A percentile compares a stretch with the other conserved stretches of the same genome.
Evolutionary conservation across 208 protist genomes (phyloP).

Genomic region (Wallacemonas sp.): DNA sequence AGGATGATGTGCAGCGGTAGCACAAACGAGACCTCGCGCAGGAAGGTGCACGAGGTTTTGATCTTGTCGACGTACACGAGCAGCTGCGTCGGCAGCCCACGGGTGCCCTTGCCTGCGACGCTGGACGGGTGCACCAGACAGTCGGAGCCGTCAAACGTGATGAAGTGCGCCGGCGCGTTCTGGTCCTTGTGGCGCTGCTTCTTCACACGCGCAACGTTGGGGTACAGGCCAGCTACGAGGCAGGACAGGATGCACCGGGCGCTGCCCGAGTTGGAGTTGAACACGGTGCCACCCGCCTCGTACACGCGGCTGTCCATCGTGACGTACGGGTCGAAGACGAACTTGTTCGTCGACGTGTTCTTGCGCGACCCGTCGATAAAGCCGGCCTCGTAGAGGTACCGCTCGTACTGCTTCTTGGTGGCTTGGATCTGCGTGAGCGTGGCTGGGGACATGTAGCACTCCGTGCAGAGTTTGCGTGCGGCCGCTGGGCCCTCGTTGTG

Average conservation of each 20-base stretch:
- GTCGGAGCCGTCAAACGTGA: constrained; percentile 83
- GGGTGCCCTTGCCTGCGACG: constrained; percentile 74
- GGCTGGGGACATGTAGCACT: constrained; percentile 81
- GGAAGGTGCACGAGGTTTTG: constrained; percentile 91
- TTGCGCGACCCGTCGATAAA: constrained; percentile 70
- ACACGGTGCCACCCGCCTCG: constrained; percentile 76
- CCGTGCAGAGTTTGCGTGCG: constrained; percentile 68
- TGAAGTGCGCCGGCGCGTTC: constrained; percentile 23
- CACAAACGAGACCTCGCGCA: constrained; percentile 91
- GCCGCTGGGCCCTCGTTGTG: constrained; percentile 46
- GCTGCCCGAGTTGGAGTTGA: constrained; percentile 88
- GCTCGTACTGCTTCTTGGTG: constrained; percentile 92
- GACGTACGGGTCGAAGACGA: constrained; percentile 63
- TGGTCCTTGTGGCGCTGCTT: constrained; percentile 18
- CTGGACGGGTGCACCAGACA: constrained; percentile 91
- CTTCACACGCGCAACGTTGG: constrained; percentile 89
- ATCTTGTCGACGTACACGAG: constrained; percentile 95
- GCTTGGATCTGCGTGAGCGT: constrained; percentile 86
- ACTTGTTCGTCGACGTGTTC: constrained; percentile 31
- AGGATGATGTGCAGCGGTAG: constrained; percentile 92
- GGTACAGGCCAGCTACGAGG: constrained; percentile 94
- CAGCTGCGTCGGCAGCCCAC: constrained; percentile 63
- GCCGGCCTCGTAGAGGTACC: constrained; percentile 88
- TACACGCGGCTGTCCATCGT: constrained; percentile 78
- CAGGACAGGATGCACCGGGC: constrained; percentile 87